Evolutionary conservation across 148 eudicot species (phyloP).

Genomic region (Rhododendron kiyosumense): DNA sequence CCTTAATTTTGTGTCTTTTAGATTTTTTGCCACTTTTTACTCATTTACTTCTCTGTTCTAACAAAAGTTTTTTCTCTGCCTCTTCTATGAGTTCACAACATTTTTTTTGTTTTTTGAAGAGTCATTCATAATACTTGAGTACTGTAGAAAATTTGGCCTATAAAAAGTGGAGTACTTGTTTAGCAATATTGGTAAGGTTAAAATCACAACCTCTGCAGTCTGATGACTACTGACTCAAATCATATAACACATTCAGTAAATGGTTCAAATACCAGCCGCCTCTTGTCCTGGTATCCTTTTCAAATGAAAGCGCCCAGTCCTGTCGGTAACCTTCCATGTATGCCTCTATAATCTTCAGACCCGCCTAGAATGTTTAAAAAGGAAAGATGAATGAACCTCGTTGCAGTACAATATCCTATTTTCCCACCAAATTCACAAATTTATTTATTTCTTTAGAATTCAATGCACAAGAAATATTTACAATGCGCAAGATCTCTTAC

Average conservation of each 20-base stretch:
- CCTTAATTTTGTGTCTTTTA: background rate
- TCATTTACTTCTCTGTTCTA: background rate
- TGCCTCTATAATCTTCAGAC: slow-evolving; percentile 81
- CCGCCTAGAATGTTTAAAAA: slow-evolving; percentile 51
- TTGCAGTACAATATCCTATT: background rate
- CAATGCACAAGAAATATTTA: background rate
- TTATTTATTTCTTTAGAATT: background rate
- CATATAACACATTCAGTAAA: background rate
- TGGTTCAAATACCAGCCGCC: slow-evolving; percentile 85
- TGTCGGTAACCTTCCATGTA: slow-evolving; percentile 97
- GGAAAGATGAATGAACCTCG: background rate
- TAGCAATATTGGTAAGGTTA: background rate
- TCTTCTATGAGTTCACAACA: background rate
- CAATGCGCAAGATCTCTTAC: background rate
- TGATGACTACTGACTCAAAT: background rate
- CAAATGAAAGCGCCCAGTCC: slow-evolving; percentile 91
- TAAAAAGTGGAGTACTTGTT: background rate
- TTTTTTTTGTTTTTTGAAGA: background rate
- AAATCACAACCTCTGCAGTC: background rate
- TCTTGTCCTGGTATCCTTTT: slow-evolving; percentile 80
- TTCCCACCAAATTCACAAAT: background rate
- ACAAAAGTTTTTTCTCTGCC: background rate
- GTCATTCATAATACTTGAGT: background rate
- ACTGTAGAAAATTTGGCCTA: background rate
- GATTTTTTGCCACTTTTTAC: background rate